A percentile compares a stretch with the other conserved stretches of the same genome.
phyloP scores from a whole-genome alignment of 2,329 filamentous ascomycete genomes.

The Fonsecaea nubica region DNA sequence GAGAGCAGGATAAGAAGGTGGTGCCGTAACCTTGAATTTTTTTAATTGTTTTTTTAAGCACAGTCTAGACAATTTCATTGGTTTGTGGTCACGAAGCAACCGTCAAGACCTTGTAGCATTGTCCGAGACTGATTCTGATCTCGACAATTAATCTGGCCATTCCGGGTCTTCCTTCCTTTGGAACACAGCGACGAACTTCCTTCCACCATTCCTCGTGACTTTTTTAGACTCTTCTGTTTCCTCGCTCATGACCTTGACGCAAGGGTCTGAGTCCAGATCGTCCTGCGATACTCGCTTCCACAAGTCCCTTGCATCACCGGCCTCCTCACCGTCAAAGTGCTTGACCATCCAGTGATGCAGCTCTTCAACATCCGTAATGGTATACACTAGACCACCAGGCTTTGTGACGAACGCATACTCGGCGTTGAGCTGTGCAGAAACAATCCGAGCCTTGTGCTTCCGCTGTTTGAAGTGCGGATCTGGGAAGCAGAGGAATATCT shows the following conservation, averaged over 20 bases:
- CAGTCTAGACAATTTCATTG: not conserved
- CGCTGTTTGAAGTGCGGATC: conserved; percentile 97
- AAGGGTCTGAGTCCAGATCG: conserved; percentile 62
- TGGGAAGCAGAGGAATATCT: conserved; percentile 97
- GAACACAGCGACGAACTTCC: conserved; percentile 91
- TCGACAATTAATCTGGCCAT: conserved; percentile 59
- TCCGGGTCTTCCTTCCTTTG: conserved; percentile 78
- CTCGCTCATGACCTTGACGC: conserved; percentile 68
- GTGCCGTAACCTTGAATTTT: not conserved
- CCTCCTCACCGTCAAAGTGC: conserved; percentile 60
- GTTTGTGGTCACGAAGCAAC: not conserved
- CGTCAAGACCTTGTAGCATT: not conserved
- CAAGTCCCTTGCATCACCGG: conserved; percentile 76
- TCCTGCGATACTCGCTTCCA: conserved; percentile 74
- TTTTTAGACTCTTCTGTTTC: conserved; percentile 99
- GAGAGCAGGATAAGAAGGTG: conserved; percentile 13
- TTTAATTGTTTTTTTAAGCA: not conserved
- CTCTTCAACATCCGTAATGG: conserved; percentile 96
- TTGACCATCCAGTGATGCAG: conserved; percentile 67
- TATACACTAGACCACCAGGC: conserved; percentile 88
- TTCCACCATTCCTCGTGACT: conserved; percentile 85
- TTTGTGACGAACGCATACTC: conserved; percentile 90
- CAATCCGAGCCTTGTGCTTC: conserved; percentile 96
- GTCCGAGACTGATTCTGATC: not conserved
- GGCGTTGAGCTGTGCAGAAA: conserved; percentile 83